phyloP scores from a whole-genome alignment of 306 rosid species.

The Fagus crenata region DNA sequence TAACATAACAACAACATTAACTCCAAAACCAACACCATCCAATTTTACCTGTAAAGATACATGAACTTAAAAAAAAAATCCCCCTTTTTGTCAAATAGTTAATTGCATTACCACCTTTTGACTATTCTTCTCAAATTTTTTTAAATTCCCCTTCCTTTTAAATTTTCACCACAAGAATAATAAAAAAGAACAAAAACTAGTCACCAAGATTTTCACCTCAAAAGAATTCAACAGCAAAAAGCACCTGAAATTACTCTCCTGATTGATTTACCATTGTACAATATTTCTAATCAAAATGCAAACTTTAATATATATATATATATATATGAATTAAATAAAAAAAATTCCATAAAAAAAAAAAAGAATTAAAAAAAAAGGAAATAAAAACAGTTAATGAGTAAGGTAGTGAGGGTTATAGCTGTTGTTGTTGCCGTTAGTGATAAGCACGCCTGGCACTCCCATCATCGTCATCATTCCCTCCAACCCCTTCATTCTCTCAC shows the following conservation, averaged over 20 bases:
- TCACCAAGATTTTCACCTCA: background rate
- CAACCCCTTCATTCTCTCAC: conserved; percentile 37
- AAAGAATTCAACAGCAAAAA: background rate
- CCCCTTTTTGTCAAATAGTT: background rate
- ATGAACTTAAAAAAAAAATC: background rate
- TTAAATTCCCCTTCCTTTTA: background rate
- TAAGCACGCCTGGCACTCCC: conserved; percentile 90
- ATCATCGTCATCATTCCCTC: conserved; percentile 71
- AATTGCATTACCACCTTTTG: background rate
- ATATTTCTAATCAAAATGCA: too few relatives aligned
- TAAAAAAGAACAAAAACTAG: background rate
- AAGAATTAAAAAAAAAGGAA: background rate
- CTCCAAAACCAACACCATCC: background rate
- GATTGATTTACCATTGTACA: background rate
- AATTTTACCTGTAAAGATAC: conserved; percentile 21
- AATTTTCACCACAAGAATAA: conserved; percentile 18
- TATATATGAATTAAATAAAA: background rate
- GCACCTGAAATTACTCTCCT: background rate
- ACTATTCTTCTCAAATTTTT: background rate
- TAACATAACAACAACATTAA: background rate
- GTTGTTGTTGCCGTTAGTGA: conserved; percentile 82
- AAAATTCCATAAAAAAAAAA: background rate
- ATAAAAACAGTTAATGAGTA: conserved; percentile 59
- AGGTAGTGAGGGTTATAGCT: conserved; percentile 35
- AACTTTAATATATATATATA: too few relatives aligned